Evolutionary conservation across 257 asterid species (phyloP), one percentile per base, ranked within the genome.

Genomic region (Coffea eugenioides): DNA sequence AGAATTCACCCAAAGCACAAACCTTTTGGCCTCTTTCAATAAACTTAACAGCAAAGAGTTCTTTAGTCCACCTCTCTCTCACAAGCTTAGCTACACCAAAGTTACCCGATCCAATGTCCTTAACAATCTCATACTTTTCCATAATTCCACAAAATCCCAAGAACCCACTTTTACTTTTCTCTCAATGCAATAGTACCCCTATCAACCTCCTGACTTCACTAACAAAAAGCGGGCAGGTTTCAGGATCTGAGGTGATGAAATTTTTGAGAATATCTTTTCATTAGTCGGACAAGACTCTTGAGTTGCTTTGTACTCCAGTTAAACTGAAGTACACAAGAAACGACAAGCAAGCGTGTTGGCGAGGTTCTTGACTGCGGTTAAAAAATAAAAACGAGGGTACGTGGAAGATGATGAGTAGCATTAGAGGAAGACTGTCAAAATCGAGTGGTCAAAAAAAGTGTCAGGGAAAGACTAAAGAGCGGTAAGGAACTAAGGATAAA

Each of bases 1-100:
- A 49, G 66, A 65, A 69, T 6, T 12, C 6, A 61, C 15, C 4
- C 48, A 31, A 36, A 41, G 11, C 21, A 41, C 31, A 73, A 74
- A 86, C 90, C 90, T 84, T 86, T 34, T 70, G 82, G 66, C 90
- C 90, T 70, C 86, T 82, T 79, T 86, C 86, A 34, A 86, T 86
- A 73, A 86, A 80, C 80, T 86, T 86, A 36, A 86, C 83, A 73
- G 90, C 90, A 77, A 79, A 77, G 25, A 82, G 82, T 39, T 86
- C 90, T 36, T 52, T 80, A 61, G 83, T 82, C 46, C 70, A 45
- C 51, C 80, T 84, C 13, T 86, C 90, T 62, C 84, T 82, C 78
- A 86, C 92, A 82, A 92, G 94, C 89, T 86, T 92, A 2, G 97
- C 95, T 16, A 92, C 97, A 43, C 97, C 97, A 76, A 92, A 92